A percentile compares a stretch with the other conserved stretches of the same genome.
Evolutionary conservation across 176 grass and related monocot genomes (phyloP).

Genomic region (barley (Hordeum vulgare)): MorexV3_pseudomolecules_assembly NC_058521.1:23002588-23003087

Average conservation of each 20-base stretch:
- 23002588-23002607: conserved; percentile 64
- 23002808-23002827: conserved; percentile 81
- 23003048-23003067: background rate
- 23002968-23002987: conserved; percentile 78
- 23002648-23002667: conserved; percentile 66
- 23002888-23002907: conserved; percentile 68
- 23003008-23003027: conserved; percentile 22
- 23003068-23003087: background rate
- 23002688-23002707: conserved; percentile 29
- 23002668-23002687: conserved; percentile 71
- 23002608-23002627: conserved; percentile 91
- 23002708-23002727: background rate
- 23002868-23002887: conserved; percentile 87
- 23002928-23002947: conserved; percentile 90
- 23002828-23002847: conserved; percentile 71
- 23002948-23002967: conserved; percentile 59
- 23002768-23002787: conserved; percentile 48
- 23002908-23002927: conserved; percentile 54
- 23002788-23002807: conserved; percentile 62
- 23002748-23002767: conserved; percentile 58
- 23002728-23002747: background rate
- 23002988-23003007: conserved; percentile 90
- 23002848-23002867: conserved; percentile 92
- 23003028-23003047: background rate
- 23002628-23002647: conserved; percentile 71